phyloP scores from a whole-genome alignment of 345 rosid genomes.

The Syzygium aromaticum region DNA sequence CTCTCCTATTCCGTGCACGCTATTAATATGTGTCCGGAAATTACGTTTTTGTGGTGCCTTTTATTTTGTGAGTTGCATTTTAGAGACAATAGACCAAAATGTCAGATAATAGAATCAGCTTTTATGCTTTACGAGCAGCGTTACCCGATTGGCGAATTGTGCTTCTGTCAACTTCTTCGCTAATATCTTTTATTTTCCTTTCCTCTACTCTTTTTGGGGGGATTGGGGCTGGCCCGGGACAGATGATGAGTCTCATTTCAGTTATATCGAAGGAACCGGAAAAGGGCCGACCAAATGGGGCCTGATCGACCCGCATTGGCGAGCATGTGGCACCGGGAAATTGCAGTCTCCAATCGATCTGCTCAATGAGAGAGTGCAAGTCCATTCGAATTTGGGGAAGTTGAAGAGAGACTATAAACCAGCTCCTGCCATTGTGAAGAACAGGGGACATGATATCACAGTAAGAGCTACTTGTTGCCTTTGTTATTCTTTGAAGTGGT shows the following conservation, averaged over 20 bases:
- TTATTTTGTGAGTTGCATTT: not conserved
- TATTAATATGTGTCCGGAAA: not conserved
- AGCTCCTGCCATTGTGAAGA: slow-evolving; percentile 41
- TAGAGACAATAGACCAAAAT: not conserved
- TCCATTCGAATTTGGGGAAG: slow-evolving; percentile 16
- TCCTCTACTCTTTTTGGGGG: not conserved
- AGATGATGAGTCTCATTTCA: slow-evolving; percentile 37
- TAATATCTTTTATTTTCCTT: not conserved
- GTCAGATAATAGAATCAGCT: not conserved
- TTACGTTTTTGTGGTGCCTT: not conserved
- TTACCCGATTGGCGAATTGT: not conserved
- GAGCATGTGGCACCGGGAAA: slow-evolving; percentile 37
- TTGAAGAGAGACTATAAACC: slow-evolving; percentile 43
- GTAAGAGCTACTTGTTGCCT: slow-evolving; percentile 15
- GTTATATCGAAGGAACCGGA: slow-evolving; percentile 19
- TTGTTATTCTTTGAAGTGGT: not conserved
- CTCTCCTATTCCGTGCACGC: not conserved
- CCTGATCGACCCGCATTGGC: slow-evolving; percentile 34
- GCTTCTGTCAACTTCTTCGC: not conserved
- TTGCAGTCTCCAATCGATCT: slow-evolving; percentile 70
- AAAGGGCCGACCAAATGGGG: slow-evolving; percentile 55
- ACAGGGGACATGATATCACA: slow-evolving; percentile 59
- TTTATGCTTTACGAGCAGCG: not conserved
- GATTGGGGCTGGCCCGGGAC: not conserved
- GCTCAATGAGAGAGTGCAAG: slow-evolving; percentile 11